A percentile compares a stretch with the other conserved stretches of the same genome.
Evolutionary conservation across 2,329 filamentous ascomycete species (phyloP).

Genomic region (Exophiala sp.): DNA sequence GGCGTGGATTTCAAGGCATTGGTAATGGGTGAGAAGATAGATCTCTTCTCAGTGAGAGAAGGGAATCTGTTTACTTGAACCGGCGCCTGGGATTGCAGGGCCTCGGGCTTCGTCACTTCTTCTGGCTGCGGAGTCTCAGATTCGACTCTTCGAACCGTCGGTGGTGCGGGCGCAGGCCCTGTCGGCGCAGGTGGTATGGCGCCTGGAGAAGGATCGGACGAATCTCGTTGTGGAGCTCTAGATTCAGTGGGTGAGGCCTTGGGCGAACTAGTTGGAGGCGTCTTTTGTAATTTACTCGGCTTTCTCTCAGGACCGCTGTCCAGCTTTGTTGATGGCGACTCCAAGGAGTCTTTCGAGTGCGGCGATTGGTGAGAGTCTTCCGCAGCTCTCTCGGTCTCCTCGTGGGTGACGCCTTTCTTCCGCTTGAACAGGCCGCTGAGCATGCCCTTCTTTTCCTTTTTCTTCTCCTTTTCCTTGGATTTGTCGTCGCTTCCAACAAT

Average conservation of each 20-base stretch:
- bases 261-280: constrained; percentile 42
- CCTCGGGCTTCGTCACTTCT: neutral
- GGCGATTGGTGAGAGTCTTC: constrained; percentile 50
- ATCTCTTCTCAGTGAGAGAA: constrained; percentile 26
- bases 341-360: constrained; percentile 42
- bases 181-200: constrained; percentile 10
- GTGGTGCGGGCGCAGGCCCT: constrained; percentile 17
- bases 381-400: constrained; percentile 54
- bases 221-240: constrained; percentile 35
- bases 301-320: constrained; percentile 49
- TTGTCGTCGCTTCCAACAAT: constrained; percentile 53
- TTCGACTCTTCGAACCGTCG: constrained; percentile 20
- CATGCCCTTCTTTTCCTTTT: constrained; percentile 68
- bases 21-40: constrained; percentile 22
- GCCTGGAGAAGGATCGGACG: constrained; percentile 22
- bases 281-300: constrained; percentile 66
- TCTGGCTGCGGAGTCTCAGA: constrained; percentile 5
- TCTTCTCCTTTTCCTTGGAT: constrained; percentile 67
- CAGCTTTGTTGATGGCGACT: constrained; percentile 35
- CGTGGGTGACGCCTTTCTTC: constrained; percentile 48
- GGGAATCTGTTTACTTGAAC: constrained; percentile 24
- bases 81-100: constrained; percentile 5
- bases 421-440: constrained; percentile 64
- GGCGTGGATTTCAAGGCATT: constrained; percentile 22
- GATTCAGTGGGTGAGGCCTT: constrained; percentile 31